Evolutionary conservation across 1,284 basidiomycete species (phyloP), one percentile per base, ranked within the genome.

Genomic region (Trichosporon faecale): DNA sequence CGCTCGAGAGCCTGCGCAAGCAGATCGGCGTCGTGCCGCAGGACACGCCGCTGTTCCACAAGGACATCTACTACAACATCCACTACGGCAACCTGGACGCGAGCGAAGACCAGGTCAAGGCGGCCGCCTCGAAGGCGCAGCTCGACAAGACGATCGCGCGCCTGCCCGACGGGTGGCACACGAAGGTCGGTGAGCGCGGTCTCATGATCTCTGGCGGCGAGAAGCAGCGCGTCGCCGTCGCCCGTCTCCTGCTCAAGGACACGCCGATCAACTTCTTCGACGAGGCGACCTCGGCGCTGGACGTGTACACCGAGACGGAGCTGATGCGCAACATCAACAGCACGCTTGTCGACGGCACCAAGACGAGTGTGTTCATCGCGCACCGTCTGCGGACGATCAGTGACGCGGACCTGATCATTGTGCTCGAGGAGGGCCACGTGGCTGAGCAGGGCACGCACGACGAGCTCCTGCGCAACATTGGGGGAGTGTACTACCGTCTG

Each of bases 171-270:
- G 91, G 91, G 65, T 99, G 96, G 82, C 79, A 84, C 55, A 99
- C 96, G 8, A 91, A 92, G 79, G 97, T 99, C 11, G 97, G 96
- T 0, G 96, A 99, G 84, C 86, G 96, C 27, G 96, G 96, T 0
- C 82, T 98, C 78, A 98, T 99, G 97, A 94, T 99, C 69, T 95
- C 93, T 16, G 96, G 96, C 0, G 96, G 97, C 0, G 96, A 99
- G 86, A 98, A 99, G 83, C 96, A 99, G 86, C 85, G 97, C 57
- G 83, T 99, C 74, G 97, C 96, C 0, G 93, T 99, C 14, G 97
- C 96, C 5, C 86, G 97, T 18, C 89, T 97, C 57, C 83, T 99
- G 76, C 84, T 99, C 65, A 98, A 98, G 85, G 91, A 99, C 81
- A 94, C 96, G 0, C 90, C 91, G 2, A 97, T 98, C 77, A 80